These are phyloP conservation scores for Schoenoplectus triqueter DNA, from an alignment of 202 grass and related monocot species.

Conservation along the genomic window DNA sequence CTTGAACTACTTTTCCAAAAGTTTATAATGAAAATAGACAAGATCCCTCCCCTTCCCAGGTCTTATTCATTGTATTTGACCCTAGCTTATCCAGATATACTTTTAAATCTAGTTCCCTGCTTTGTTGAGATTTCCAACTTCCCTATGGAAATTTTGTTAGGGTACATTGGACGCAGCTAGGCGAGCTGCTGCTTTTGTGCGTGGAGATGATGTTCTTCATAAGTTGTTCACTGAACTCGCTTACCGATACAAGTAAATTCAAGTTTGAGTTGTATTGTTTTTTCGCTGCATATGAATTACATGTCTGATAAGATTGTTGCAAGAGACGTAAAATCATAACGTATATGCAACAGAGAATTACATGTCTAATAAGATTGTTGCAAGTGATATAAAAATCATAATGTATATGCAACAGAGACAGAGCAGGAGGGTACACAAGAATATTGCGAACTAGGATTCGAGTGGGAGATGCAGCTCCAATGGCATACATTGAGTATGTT, in stretches of 20 bases:
- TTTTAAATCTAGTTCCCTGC: neutral
- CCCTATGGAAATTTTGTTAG: conserved; percentile 45
- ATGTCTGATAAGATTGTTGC: conserved; percentile 26
- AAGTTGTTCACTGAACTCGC: conserved; percentile 95
- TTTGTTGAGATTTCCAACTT: conserved; percentile 18
- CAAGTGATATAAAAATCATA: neutral
- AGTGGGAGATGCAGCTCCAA: conserved; percentile 77
- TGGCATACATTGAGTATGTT: conserved; percentile 97
- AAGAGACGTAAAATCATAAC: neutral
- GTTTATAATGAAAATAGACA: conserved; percentile 18
- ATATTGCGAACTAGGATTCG: conserved; percentile 77
- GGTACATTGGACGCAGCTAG: conserved; percentile 74
- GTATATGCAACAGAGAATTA: conserved; percentile 40
- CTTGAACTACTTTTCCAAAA: neutral
- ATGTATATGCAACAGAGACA: conserved; percentile 45
- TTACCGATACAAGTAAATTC: conserved; percentile 80
- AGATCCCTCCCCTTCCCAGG: neutral
- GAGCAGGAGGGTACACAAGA: conserved; percentile 89
- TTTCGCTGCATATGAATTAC: neutral
- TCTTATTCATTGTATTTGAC: neutral
- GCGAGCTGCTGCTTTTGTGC: conserved; percentile 82
- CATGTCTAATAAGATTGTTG: conserved; percentile 6
- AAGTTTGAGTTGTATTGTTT: conserved; percentile 15
- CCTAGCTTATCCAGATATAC: neutral
- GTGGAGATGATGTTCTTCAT: conserved; percentile 92